Evolutionary conservation across 495 filamentous ascomycete species (phyloP).

Genomic region (Clavariopsis aquatica): DNA sequence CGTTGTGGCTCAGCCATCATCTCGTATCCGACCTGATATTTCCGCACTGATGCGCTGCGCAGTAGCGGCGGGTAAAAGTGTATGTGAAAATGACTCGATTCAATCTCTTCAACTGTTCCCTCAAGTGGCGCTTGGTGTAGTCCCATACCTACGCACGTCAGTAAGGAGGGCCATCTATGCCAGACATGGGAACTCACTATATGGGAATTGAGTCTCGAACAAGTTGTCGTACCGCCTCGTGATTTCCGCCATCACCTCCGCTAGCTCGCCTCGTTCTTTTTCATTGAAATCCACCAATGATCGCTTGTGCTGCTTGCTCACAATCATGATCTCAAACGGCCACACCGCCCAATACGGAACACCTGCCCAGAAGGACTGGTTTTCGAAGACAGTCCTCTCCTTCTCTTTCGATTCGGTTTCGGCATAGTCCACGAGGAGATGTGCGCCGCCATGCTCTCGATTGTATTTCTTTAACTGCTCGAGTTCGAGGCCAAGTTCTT

Average conservation of each 20-base stretch:
- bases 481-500: constrained; percentile 81
- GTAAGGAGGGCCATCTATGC: neutral
- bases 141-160: constrained; percentile 55
- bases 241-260: constrained; percentile 81
- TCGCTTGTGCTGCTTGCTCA: constrained; percentile 76
- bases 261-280: constrained; percentile 67
- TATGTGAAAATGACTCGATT: constrained; percentile 87
- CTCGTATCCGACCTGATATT: constrained; percentile 95
- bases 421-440: constrained; percentile 85
- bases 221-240: constrained; percentile 93
- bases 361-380: constrained; percentile 75
- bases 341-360: constrained; percentile 97
- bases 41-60: constrained; percentile 87
- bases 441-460: constrained; percentile 64
- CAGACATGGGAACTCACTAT: constrained; percentile 57
- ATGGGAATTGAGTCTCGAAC: constrained; percentile 95
- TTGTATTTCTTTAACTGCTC: constrained; percentile 75
- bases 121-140: constrained; percentile 93
- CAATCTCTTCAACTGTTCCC: constrained; percentile 79
- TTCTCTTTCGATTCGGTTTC: constrained; percentile 75
- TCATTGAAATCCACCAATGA: constrained; percentile 76
- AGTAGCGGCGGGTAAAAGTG: constrained; percentile 96
- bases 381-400: constrained; percentile 85
- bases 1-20: constrained; percentile 95
- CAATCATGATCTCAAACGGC: constrained; percentile 95